These are phyloP conservation scores for Lodderomyces metapsilosis DNA, from an alignment of 1,139 yeast genomes.

Conservation along the genomic window DNA sequence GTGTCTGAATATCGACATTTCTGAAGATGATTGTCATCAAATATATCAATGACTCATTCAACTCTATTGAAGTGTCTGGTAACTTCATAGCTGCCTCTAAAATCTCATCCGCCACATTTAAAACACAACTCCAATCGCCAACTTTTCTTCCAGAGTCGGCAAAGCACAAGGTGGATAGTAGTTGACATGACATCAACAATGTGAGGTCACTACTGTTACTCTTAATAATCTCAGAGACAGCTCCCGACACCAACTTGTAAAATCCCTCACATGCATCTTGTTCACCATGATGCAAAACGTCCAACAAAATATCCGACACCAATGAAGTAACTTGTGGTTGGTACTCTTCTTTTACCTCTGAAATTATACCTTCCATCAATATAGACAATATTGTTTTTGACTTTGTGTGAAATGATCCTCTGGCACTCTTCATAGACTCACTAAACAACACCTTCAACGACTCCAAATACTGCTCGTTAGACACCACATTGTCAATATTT, in stretches of 20 bases:
- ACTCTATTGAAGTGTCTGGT: constrained; percentile 7
- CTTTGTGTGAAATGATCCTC: constrained; percentile 73
- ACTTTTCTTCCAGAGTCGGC: constrained; percentile 71
- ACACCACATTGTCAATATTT: constrained; percentile 29
- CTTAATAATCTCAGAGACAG: constrained; percentile 18
- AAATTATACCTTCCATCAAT: constrained; percentile 39
- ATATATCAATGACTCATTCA: constrained; percentile 36
- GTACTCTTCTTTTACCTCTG: constrained; percentile 11
- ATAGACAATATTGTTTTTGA: constrained; percentile 48
- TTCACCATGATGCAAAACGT: constrained; percentile 63
- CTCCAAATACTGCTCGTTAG: constrained; percentile 46
- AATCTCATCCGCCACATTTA: constrained; percentile 17
- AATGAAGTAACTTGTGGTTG: constrained; percentile 34
- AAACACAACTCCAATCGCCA: constrained; percentile 38
- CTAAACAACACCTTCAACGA: constrained; percentile 64
- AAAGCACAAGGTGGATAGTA: constrained; percentile 48
- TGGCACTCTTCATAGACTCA: constrained; percentile 74
- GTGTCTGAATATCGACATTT: constrained; percentile 53
- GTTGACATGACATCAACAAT: constrained; percentile 24
- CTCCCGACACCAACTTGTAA: constrained; percentile 34
- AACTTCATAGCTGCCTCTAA: constrained; percentile 11
- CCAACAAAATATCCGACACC: constrained; percentile 58
- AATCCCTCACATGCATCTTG: constrained; percentile 51
- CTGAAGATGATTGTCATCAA: constrained; percentile 52
- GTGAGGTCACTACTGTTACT: constrained; percentile 11